Evolutionary conservation across 2,329 filamentous ascomycete genomes (phyloP), one percentile per base, ranked within the genome.

Genomic region (Pestalotiopsis sp.): DNA sequence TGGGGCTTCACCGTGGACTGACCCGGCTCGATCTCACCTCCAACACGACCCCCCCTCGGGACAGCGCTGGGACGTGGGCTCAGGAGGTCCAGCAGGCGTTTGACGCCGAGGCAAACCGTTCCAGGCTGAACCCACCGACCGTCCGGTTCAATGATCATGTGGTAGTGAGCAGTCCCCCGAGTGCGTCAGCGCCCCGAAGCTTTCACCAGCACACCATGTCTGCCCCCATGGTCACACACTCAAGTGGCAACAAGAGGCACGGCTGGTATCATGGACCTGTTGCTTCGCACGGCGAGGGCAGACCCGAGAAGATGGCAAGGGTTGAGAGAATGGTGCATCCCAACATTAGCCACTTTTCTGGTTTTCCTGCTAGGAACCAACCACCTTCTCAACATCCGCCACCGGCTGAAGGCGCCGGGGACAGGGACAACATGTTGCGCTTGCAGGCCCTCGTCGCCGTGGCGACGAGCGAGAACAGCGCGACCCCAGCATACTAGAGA

Each of bases 261-360:
- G 92, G 86, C 1, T 94, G 91, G 91, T 93, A 93, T 73, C 88
- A 92, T 55, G 85, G 85, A 0, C 84, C 85, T 0, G 75, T 79
- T 13, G 75, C 78, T 0, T 74, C 78, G 2, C 79, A 81, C 44
- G 74, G 76, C 11, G 78, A 81, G 40, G 77, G 75, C 9, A 78
- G 76, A 14, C 78, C 80, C 20, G 81, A 82, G 67, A 77, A 78
- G 39, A 76, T 77, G 38, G 79, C 82, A 1, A 84, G 84, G 59
- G 85, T 88, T 2, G 86, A 88, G 55, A 83, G 86, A 17, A 87
- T 89, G 77, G 81, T 87, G 4, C 86, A 89, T 67, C 87, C 87
- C 2, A 89, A 89, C 71, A 80, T 88, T 57, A 83, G 73, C 39
- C 81, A 80, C 3, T 88, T 88, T 68, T 77, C 81, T 26, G 85